Evolutionary conservation across 345 rosid genomes (phyloP), one percentile per base, ranked within the genome.

Genomic region (Euclidium syriacum): DNA sequence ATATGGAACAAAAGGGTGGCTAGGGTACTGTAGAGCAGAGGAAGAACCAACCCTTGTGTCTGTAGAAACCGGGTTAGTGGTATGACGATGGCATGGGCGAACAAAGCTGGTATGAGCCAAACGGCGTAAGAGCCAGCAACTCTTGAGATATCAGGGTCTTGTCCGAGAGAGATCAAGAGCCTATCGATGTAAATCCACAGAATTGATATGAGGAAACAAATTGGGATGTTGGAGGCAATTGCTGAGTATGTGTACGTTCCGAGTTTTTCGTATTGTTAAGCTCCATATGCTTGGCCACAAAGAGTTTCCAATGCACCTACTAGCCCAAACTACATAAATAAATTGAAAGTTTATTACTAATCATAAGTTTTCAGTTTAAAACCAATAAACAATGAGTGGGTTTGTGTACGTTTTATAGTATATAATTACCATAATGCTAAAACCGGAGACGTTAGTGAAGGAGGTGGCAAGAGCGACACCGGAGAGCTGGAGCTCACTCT

Each of bases 281-380:
- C 74, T 62, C 74, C 74, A 61, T 52, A 70, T 53, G 74, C 74
- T 70, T 70, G 74, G 9, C 63, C 74, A 52, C 74, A 60, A 10
- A 70, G 68, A 52, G 62, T 70, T 52, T 70, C 74, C 1, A 70
- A 29, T 10, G 74, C 74, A 44, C 74, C 62, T 3, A 44, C 68
- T 52, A 61, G 41, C 2, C 74, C 67, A 34, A 1, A 41, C 73
- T 68, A 22, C 15, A 57, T 8, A 66, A 42, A 55, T 9, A 29
- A n/a, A n/a, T 53, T 23, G 18, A 51, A n/a, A n/a, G n/a, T n/a
- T n/a, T n/a, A n/a, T n/a, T n/a, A n/a, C n/a, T n/a, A n/a, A n/a
- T n/a, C n/a, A n/a, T n/a, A n/a, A n/a, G n/a, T n/a, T n/a, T n/a
- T n/a, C n/a, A n/a, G n/a, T n/a, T n/a, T n/a, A n/a, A n/a, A n/a